phyloP scores from a whole-genome alignment of 257 asterid species.

The Fraxinus pennsylvanica region DNA sequence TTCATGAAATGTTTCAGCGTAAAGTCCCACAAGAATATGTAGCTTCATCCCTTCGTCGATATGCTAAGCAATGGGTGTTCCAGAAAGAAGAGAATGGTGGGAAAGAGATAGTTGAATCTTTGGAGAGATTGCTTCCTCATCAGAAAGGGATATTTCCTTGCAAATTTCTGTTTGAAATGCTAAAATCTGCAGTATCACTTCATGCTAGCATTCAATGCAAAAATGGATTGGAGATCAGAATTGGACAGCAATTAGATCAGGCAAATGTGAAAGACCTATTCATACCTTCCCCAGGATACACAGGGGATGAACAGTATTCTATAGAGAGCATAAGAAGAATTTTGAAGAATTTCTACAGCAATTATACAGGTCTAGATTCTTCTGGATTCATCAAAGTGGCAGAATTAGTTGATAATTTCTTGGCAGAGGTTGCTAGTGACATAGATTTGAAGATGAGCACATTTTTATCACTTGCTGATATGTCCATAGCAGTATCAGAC shows the following conservation, averaged over 20 bases:
- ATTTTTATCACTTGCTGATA: conserved; percentile 40
- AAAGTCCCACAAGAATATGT: conserved; percentile 52
- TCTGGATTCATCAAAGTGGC: conserved; percentile 45
- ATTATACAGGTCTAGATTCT: conserved; percentile 32
- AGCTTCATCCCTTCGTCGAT: conserved; percentile 49
- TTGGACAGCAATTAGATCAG: conserved; percentile 63
- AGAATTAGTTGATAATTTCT: conserved; percentile 57
- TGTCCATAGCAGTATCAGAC: conserved; percentile 48
- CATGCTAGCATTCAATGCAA: conserved; percentile 56
- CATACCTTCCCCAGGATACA: conserved; percentile 64
- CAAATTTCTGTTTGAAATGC: conserved; percentile 53
- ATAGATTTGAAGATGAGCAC: conserved; percentile 45
- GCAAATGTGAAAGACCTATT: conserved; percentile 56
- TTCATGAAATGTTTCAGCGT: conserved; percentile 41
- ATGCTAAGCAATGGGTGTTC: conserved; percentile 58
- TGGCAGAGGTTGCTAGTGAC: conserved; percentile 67
- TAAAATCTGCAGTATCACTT: conserved; percentile 44
- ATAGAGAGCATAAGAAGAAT: conserved; percentile 66
- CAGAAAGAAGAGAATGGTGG: conserved; percentile 32
- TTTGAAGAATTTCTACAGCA: conserved; percentile 55
- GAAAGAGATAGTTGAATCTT: conserved; percentile 60
- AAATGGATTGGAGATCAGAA: conserved; percentile 51
- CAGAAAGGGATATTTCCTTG: conserved; percentile 42
- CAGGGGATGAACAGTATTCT: conserved; percentile 57
- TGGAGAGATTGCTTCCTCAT: conserved; percentile 52